Base-by-base conservation (phyloP, 495 filamentous ascomycete genomes). In the Baudoinia panamericana region DNA sequence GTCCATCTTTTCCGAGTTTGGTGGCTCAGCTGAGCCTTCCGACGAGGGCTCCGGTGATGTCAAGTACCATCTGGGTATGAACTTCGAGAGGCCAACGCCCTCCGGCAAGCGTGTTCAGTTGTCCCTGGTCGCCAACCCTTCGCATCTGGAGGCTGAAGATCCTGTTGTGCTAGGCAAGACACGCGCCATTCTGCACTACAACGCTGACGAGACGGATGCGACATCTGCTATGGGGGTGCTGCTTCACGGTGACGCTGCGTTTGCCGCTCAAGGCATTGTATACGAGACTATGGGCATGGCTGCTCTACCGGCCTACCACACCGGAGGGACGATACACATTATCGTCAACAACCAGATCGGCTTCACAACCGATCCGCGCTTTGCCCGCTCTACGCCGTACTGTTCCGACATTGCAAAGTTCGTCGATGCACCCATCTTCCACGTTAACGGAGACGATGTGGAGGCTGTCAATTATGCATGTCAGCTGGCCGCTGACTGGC, bases 291-390 rank as follows among this genome's bases (percentile, higher is more conserved):
- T 97, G 70, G 90, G 90, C 43, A 94, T 97, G 76, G 81, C 93
- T 64, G 76, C 83, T 19, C 75, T 97, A 8, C 90, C 90, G 22
- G 81, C 80, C 29, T 97, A 93, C 69, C 93, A 88, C 17, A 96
- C 92, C 36, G 90, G 90, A 54, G 90, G 90, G 54, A 97, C 90
- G 36, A 84, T 97, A 58, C 90, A 97, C 65, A 68, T 97, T 48
- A 76, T 97, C 34, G 85, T 96, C 51, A 97, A 97, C 76, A 97
- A 97, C 72, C 90, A 97, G 69, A 97, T 97, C 60, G 90, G 90
- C 59, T 97, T 97, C 71, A 97, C 90, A 39, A 97, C 90, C n/a
- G 90, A 97, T 60, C 90, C 90, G 50, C 86, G 90, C 42, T 96
- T 88, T 60, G 74, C 90, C 52, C 85, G 90, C 51, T 97, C 90